These are phyloP conservation scores for Lantana camara DNA, from an alignment of 257 asterid genomes.

Conservation along the genomic window DNA sequence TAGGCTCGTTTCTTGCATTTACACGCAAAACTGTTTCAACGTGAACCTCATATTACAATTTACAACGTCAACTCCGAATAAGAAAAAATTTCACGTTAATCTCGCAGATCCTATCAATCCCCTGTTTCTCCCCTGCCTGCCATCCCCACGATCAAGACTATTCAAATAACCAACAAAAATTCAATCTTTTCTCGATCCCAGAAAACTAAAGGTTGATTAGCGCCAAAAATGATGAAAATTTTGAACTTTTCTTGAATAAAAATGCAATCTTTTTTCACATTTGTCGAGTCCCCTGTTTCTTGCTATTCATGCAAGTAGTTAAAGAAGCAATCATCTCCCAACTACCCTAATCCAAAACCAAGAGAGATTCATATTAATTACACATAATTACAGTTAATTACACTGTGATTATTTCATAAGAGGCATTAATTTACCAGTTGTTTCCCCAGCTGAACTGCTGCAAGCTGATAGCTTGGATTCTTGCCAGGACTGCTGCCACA, in stretches of 20 bases:
- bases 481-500: slow-evolving; percentile 91
- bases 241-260: background rate
- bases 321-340: too few relatives aligned
- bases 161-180: background rate
- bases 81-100: slow-evolving; percentile 29
- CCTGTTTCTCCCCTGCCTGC: background rate
- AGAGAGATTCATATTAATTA: too few relatives aligned
- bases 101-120: slow-evolving; percentile 24
- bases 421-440: slow-evolving; percentile 48
- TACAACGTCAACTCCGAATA: background rate
- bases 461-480: slow-evolving; percentile 71
- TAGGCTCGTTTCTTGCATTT: slow-evolving; percentile 15
- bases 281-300: background rate
- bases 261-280: slow-evolving; percentile 10
- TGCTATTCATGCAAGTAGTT: slow-evolving; percentile 1
- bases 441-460: slow-evolving; percentile 75
- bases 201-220: background rate
- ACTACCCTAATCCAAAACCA: too few relatives aligned
- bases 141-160: background rate
- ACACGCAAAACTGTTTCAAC: slow-evolving; percentile 36
- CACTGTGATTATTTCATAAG: too few relatives aligned
- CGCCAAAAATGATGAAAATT: background rate
- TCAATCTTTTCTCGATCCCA: background rate
- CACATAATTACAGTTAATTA: too few relatives aligned
- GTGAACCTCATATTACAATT: slow-evolving; percentile 20